These are phyloP conservation scores for Exserohilum turcica DNA, from an alignment of 2,329 filamentous ascomycete species.

Conservation along the genomic window DNA sequence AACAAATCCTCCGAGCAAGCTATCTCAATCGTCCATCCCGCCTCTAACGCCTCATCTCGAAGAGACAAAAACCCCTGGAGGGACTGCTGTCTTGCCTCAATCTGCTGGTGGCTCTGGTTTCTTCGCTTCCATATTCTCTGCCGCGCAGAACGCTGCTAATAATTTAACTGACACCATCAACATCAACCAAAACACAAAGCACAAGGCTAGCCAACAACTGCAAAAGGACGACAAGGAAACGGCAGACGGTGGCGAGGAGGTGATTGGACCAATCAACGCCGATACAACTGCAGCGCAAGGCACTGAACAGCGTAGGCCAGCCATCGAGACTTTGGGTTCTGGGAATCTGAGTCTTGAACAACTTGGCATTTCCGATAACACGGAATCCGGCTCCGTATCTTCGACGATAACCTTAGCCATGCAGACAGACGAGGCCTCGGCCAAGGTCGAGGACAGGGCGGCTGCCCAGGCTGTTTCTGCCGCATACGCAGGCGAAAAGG, in stretches of 20 bases:
- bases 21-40: slow-evolving; percentile 70
- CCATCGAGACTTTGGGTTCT: slow-evolving; percentile 85
- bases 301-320: slow-evolving; percentile 63
- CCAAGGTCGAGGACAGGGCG: slow-evolving; percentile 63
- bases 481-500: slow-evolving; percentile 59
- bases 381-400: slow-evolving; percentile 61
- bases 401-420: slow-evolving; percentile 62
- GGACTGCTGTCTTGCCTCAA: slow-evolving; percentile 55
- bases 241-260: slow-evolving; percentile 49
- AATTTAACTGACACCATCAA: slow-evolving; percentile 75
- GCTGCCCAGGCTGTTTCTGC: slow-evolving; percentile 65
- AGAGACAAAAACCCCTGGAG: slow-evolving; percentile 64
- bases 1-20: slow-evolving; percentile 74
- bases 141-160: slow-evolving; percentile 87
- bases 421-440: slow-evolving; percentile 58
- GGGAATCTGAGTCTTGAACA: slow-evolving; percentile 90
- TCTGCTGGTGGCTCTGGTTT: slow-evolving; percentile 63
- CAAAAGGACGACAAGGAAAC: slow-evolving; percentile 33
- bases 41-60: slow-evolving; percentile 80
- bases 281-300: slow-evolving; percentile 26
- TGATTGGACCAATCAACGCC: slow-evolving; percentile 44
- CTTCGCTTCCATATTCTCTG: slow-evolving; percentile 91
- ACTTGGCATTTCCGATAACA: slow-evolving; percentile 74
- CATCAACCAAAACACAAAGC: slow-evolving; percentile 62
- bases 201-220: slow-evolving; percentile 52